Evolutionary conservation across 495 filamentous ascomycete genomes (phyloP), one percentile per base, ranked within the genome.

Genomic region (Hypoxylon intermedium): DNA sequence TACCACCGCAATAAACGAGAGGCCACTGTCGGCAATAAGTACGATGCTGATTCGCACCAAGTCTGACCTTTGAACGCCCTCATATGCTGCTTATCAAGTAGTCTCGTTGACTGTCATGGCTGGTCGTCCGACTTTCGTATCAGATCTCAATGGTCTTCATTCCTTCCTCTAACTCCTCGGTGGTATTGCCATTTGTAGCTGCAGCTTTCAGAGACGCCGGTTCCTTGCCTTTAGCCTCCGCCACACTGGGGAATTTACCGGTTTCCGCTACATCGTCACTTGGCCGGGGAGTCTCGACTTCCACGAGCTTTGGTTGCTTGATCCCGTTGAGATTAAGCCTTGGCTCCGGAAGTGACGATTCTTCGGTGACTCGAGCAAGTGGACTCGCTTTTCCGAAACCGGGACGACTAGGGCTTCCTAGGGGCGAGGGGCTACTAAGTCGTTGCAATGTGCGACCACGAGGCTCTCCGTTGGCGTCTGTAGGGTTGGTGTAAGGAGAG

Each of bases 61-160:
- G 49, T 51, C 47, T 34, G 60, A 70, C 45, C 67, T 63, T 57
- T 24, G 48, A 74, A 72, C 67, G 67, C 71, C 66, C 66, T 7
- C 62, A 41, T 63, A 61, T 65, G 48, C 45, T 71, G 62, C 53
- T 58, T 63, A 65, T 71, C 48, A 63, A 55, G 60, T 63, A 58
- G 59, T 69, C 57, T 67, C 45, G 65, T 58, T 59, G 24, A 37
- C 41, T 62, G 45, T 69, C 66, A 31, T 69, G 60, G 62, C 62
- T 33, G 49, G 53, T 71, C 65, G 62, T 65, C 24, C 53, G 65
- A 62, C 46, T 50, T 59, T 72, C 67, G 41, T 59, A 37, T 70
- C 67, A 85, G 51, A 85, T 85, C 71, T 85, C 81, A 63, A 85
- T 83, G 34, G 79, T 81, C 71, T 83, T 85, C 81, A 85, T 83